These are phyloP conservation scores for Lentinula raphanica DNA, from an alignment of 768 basidiomycete genomes.

Conservation along the genomic window DNA sequence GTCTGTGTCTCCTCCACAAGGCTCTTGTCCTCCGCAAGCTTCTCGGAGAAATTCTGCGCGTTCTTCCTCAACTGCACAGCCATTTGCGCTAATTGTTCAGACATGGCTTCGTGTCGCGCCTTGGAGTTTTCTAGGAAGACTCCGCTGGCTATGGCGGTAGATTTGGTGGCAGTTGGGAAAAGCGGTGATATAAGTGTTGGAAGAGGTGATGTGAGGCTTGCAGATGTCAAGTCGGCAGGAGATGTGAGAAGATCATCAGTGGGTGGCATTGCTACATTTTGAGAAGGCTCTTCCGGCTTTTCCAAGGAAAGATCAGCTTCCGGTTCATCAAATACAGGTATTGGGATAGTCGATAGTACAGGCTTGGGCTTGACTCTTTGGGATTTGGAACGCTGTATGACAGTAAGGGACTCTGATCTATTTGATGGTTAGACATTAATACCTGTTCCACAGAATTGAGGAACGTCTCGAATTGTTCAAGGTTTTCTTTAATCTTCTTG, in stretches of 20 bases:
- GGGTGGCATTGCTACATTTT: constrained; percentile 8
- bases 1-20: constrained; percentile 62
- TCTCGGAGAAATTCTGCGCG: constrained; percentile 68
- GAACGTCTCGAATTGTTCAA: constrained; percentile 52
- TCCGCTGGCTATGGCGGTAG: constrained; percentile 23
- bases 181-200: constrained; percentile 28
- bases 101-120: constrained; percentile 67
- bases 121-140: constrained; percentile 41
- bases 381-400: constrained; percentile 36
- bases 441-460: constrained; percentile 54
- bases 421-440: neutral
- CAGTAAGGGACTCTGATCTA: neutral
- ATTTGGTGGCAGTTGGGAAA: constrained; percentile 23
- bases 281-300: constrained; percentile 17
- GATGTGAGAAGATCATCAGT: constrained; percentile 38
- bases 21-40: constrained; percentile 69
- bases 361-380: constrained; percentile 35
- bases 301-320: constrained; percentile 11
- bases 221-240: constrained; percentile 23
- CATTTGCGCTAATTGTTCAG: constrained; percentile 76
- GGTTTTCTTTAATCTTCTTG: constrained; percentile 39
- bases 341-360: constrained; percentile 50
- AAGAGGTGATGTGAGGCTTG: constrained; percentile 20
- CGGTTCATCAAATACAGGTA: constrained; percentile 25
- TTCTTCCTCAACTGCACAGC: constrained; percentile 83